Conservation (phyloP, 306 rosid genomes). For the Astragalus membranaceus region DNA sequence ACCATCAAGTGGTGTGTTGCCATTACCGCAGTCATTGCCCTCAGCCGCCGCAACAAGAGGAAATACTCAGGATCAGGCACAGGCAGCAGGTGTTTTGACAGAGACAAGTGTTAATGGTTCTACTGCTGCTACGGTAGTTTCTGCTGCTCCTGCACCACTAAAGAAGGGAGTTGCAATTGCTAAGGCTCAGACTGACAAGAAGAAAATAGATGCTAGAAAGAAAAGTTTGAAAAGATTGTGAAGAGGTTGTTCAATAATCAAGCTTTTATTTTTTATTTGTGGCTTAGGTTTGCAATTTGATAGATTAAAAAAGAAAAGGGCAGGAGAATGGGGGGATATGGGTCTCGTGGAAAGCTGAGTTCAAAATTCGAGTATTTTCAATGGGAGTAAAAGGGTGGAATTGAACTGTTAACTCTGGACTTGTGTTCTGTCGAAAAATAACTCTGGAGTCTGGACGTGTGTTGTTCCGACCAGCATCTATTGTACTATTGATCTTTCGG, state of each 20-base stretch:
- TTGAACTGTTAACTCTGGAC: conserved; percentile 18
- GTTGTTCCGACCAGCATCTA: neutral
- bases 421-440: neutral
- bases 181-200: conserved; percentile 79
- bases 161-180: conserved; percentile 55
- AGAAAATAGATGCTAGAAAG: conserved; percentile 96
- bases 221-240: conserved; percentile 94
- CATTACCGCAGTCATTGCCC: conserved; percentile 46
- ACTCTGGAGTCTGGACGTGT: neutral
- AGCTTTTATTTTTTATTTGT: conserved; percentile 21
- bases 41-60: conserved; percentile 40
- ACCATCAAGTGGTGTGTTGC: conserved; percentile 39
- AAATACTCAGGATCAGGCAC: conserved; percentile 44
- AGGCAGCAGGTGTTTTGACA: neutral
- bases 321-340: neutral
- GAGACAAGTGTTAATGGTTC: conserved; percentile 39
- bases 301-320: neutral
- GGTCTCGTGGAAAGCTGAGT: neutral
- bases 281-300: conserved; percentile 17
- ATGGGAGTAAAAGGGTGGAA: conserved; percentile 22
- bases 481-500: neutral
- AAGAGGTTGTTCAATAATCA: conserved; percentile 28
- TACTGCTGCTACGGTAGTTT: conserved; percentile 19
- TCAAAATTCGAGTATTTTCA: conserved; percentile 10
- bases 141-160: conserved; percentile 24